Percentiles rank a stretch among this genome's conserved stretches.
These are phyloP conservation scores for Kluyveromyces aestuarii DNA, from an alignment of 805 yeast genomes.

Conservation along the genomic window DNA sequence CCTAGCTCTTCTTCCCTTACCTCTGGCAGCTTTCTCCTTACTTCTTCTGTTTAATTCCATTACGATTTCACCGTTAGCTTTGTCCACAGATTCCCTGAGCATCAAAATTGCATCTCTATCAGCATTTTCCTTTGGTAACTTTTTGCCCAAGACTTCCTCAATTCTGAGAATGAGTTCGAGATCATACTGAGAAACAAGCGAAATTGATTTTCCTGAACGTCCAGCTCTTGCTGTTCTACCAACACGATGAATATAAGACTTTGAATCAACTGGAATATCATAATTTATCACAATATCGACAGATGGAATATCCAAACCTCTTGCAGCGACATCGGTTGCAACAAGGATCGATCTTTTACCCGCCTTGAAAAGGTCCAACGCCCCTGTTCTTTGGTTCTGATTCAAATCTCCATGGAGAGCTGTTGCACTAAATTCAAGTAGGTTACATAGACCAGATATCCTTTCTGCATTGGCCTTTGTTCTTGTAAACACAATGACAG, in stretches of 20 bases:
- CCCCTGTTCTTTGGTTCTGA: constrained; percentile 77
- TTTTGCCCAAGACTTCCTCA: constrained; percentile 78
- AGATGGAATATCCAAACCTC: constrained; percentile 78
- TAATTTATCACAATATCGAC: constrained; percentile 72
- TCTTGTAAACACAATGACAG: constrained; percentile 82
- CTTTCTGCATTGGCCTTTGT: constrained; percentile 95
- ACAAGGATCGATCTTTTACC: constrained; percentile 61
- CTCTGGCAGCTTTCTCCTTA: constrained; percentile 41
- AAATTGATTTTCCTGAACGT: constrained; percentile 75
- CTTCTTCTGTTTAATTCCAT: constrained; percentile 58
- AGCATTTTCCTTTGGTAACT: constrained; percentile 74
- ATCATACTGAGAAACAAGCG: constrained; percentile 91
- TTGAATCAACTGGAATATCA: constrained; percentile 78
- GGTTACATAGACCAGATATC: constrained; percentile 69
- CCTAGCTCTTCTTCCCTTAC: constrained; percentile 32
- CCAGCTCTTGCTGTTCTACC: constrained; percentile 97
- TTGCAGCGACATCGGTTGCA: constrained; percentile 84
- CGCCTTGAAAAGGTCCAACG: constrained; percentile 68
- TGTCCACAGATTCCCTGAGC: constrained; percentile 79
- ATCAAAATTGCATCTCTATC: constrained; percentile 69
- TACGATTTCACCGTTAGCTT: constrained; percentile 85
- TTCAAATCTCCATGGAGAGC: constrained; percentile 91
- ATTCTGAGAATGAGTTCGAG: constrained; percentile 80
- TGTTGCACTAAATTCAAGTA: constrained; percentile 78
- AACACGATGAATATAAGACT: constrained; percentile 78